Evolutionary conservation across 2,329 filamentous ascomycete species (phyloP).

Genomic region (Alternaria triticina): DNA sequence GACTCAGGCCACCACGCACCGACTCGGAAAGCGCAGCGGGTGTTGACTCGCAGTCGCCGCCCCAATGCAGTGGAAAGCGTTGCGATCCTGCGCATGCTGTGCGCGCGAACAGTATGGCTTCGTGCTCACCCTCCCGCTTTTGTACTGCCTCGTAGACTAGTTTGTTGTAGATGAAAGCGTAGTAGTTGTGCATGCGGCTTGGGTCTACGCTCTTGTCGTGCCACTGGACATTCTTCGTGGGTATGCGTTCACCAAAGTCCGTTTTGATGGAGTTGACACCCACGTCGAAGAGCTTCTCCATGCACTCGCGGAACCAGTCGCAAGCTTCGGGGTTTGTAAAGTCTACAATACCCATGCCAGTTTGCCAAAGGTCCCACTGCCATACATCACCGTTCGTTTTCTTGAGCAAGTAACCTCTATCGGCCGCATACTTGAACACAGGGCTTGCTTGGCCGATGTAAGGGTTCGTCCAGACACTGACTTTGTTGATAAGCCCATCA

Average conservation of each 20-base stretch:
- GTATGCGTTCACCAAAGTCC: slow-evolving; percentile 77
- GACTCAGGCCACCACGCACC: slow-evolving; percentile 68
- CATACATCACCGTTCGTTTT: slow-evolving; percentile 72
- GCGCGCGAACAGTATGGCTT: slow-evolving; percentile 72
- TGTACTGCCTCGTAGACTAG: slow-evolving; percentile 71
- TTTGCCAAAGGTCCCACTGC: slow-evolving; percentile 81
- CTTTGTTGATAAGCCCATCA: slow-evolving; percentile 63
- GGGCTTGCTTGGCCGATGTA: slow-evolving; percentile 74
- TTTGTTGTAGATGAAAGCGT: slow-evolving; percentile 76
- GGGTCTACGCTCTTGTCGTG: slow-evolving; percentile 66
- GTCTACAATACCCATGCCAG: slow-evolving; percentile 76
- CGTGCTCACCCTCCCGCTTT: slow-evolving; percentile 56
- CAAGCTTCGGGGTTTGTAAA: slow-evolving; percentile 75
- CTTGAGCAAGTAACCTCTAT: slow-evolving; percentile 73
- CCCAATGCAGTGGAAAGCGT: slow-evolving; percentile 70
- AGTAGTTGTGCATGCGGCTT: slow-evolving; percentile 77
- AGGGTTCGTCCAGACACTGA: slow-evolving; percentile 79
- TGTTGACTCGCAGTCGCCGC: slow-evolving; percentile 76
- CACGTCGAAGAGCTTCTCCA: slow-evolving; percentile 69
- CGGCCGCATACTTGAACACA: slow-evolving; percentile 68
- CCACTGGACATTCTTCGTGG: slow-evolving; percentile 69
- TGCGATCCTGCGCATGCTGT: slow-evolving; percentile 72
- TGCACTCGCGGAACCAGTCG: slow-evolving; percentile 68
- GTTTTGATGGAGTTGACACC: slow-evolving; percentile 78
- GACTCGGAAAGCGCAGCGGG: slow-evolving; percentile 76